phyloP scores from a whole-genome alignment of 768 basidiomycete species.

The Harrya chromipes region DNA sequence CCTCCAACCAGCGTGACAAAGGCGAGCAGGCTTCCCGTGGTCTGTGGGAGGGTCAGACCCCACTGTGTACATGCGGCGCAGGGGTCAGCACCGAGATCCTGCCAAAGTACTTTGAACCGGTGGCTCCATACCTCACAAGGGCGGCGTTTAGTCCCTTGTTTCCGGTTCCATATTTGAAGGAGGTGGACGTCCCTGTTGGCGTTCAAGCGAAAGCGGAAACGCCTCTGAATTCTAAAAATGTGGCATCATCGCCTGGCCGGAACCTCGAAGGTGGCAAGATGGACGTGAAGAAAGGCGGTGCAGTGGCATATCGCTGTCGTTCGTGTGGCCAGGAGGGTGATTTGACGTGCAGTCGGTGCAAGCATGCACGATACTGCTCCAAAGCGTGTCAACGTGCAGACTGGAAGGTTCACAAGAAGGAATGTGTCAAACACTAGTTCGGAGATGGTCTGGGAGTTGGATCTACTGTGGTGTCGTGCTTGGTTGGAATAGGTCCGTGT shows the following conservation, averaged over 20 bases:
- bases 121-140: constrained; percentile 43
- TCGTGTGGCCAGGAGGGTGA: constrained; percentile 1
- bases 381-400: constrained; percentile 35
- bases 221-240: too few relatives aligned
- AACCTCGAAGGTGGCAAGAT: too few relatives aligned
- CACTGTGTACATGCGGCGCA: constrained; percentile 14
- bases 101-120: constrained; percentile 35
- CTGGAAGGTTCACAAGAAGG: constrained; percentile 10
- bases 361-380: constrained; percentile 40
- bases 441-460: too few relatives aligned
- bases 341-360: constrained; percentile 36
- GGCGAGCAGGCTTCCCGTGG: constrained; percentile 30
- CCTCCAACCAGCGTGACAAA: constrained; percentile 23
- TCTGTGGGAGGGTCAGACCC: constrained; percentile 2
- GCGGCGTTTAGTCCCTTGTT: constrained; percentile 54
- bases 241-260: too few relatives aligned
- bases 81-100: constrained; percentile 10
- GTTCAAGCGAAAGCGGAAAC: not conserved
- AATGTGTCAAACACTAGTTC: not conserved
- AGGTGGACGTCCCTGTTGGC: not conserved
- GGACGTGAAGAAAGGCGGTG: not conserved
- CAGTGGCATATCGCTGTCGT: not conserved
- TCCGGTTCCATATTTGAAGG: constrained; percentile 46
- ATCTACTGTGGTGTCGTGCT: too few relatives aligned
- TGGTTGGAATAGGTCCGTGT: too few relatives aligned